A percentile compares a stretch with the other conserved stretches of the same genome.
phyloP scores from a whole-genome alignment of 495 filamentous ascomycete species.

The Pyrenopolyporus hunteri region DNA sequence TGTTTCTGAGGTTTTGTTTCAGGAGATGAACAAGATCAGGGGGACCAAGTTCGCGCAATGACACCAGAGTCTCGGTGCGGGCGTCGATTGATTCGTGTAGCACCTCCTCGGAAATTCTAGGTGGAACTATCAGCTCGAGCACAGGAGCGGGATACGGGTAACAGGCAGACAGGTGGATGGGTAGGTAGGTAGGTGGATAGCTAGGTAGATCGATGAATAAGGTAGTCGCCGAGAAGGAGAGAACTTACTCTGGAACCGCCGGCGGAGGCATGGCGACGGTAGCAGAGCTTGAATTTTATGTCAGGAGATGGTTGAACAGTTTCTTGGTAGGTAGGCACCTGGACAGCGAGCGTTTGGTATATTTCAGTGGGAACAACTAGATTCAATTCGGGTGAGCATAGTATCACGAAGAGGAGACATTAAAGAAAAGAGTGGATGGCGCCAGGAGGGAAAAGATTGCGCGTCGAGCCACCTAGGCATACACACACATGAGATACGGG shows the following conservation, averaged over 20 bases:
- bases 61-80: slow-evolving; percentile 82
- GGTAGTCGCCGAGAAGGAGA: background rate
- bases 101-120: slow-evolving; percentile 88
- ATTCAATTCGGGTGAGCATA: slow-evolving; percentile 13
- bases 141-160: background rate
- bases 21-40: slow-evolving; percentile 94
- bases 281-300: slow-evolving; percentile 1
- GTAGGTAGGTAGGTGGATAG: no score
- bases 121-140: slow-evolving; percentile 31
- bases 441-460: slow-evolving; percentile 1
- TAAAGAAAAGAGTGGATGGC: slow-evolving; percentile 13
- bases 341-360: background rate
- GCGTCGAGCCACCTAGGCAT: background rate
- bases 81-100: slow-evolving; percentile 86
- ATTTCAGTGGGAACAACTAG: slow-evolving; percentile 1
- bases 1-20: slow-evolving; percentile 75
- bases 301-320: background rate
- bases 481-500: background rate
- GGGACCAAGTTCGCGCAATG: slow-evolving; percentile 89
- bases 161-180: slow-evolving; percentile 17
- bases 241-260: slow-evolving; percentile 83
- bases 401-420: slow-evolving; percentile 5
- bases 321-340: no score
- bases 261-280: slow-evolving; percentile 77
- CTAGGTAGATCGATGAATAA: no score